Percentiles rank a stretch among this genome's conserved stretches.
phyloP scores from a whole-genome alignment of 495 filamentous ascomycete genomes.

The Hypoxylon lienhwacheense region DNA sequence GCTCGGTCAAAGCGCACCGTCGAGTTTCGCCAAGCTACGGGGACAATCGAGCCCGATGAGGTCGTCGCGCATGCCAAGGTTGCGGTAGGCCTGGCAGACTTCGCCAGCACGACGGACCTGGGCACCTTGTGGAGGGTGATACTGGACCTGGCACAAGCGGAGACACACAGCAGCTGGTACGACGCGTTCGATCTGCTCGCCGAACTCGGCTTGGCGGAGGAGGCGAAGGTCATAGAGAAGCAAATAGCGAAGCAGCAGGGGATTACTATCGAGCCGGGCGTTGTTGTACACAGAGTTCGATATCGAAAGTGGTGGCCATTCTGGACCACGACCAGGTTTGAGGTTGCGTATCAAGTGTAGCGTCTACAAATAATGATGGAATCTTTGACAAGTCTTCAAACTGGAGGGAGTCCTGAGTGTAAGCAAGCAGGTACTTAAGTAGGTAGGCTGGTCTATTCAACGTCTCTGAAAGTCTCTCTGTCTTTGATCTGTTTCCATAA shows the following conservation, averaged over 20 bases:
- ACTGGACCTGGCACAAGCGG: background rate
- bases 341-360: too few relatives aligned
- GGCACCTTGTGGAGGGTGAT: slow-evolving; percentile 3
- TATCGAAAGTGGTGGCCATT: too few relatives aligned
- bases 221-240: slow-evolving; percentile 10
- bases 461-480: too few relatives aligned
- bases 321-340: too few relatives aligned
- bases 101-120: background rate
- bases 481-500: too few relatives aligned
- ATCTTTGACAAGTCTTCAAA: too few relatives aligned
- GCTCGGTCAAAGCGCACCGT: slow-evolving; percentile 14
- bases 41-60: slow-evolving; percentile 17
- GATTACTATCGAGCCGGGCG: slow-evolving; percentile 2
- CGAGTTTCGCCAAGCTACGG: slow-evolving; percentile 24
- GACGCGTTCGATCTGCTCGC: slow-evolving; percentile 21
- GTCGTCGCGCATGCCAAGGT: slow-evolving; percentile 9
- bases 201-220: slow-evolving; percentile 5
- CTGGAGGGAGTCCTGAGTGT: too few relatives aligned
- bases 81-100: slow-evolving; percentile 4
- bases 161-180: slow-evolving; percentile 6
- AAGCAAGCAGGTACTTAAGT: too few relatives aligned
- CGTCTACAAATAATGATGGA: too few relatives aligned
- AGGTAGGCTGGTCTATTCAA: too few relatives aligned
- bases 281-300: too few relatives aligned
- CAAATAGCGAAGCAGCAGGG: background rate